Conservation (phyloP, 805 yeast genomes). For the Starmerella roubikii region DNA sequence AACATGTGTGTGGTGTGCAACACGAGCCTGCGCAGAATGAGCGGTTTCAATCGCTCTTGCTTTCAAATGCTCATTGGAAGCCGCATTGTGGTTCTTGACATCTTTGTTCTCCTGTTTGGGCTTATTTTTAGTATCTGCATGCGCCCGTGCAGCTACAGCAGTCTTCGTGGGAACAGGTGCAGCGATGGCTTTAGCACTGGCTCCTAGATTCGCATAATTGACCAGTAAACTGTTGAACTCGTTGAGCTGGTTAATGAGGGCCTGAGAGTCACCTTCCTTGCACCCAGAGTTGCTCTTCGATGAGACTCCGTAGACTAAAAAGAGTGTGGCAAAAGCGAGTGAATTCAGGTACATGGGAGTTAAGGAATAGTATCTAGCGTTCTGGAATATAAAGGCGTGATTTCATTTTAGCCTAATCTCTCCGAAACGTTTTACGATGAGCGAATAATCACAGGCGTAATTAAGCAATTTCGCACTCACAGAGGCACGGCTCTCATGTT, state of each 20-base stretch:
- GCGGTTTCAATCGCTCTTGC: not conserved
- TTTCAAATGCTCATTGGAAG: too few relatives aligned
- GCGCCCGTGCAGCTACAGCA: too few relatives aligned
- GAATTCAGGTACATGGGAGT: not conserved
- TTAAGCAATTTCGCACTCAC: too few relatives aligned
- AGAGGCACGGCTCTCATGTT: too few relatives aligned
- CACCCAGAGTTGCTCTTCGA: not conserved
- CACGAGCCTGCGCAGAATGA: not conserved
- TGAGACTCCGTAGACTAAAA: slow-evolving; percentile 2
- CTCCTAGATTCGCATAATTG: slow-evolving; percentile 6
- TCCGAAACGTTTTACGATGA: too few relatives aligned
- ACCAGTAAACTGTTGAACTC: slow-evolving; percentile 3
- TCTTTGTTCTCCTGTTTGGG: too few relatives aligned
- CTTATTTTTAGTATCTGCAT: too few relatives aligned
- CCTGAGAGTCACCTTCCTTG: too few relatives aligned
- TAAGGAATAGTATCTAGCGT: not conserved
- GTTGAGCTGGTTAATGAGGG: slow-evolving; percentile 1
- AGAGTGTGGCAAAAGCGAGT: not conserved
- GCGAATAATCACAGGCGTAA: too few relatives aligned
- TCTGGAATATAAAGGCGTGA: not conserved
- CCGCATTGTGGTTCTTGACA: too few relatives aligned
- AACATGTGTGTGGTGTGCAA: not conserved
- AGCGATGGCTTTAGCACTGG: not conserved
- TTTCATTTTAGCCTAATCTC: not conserved
- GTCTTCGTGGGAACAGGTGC: not conserved